Base-by-base conservation (phyloP, 1,284 basidiomycete species). In the Ceratobasidium sp. region DNA sequence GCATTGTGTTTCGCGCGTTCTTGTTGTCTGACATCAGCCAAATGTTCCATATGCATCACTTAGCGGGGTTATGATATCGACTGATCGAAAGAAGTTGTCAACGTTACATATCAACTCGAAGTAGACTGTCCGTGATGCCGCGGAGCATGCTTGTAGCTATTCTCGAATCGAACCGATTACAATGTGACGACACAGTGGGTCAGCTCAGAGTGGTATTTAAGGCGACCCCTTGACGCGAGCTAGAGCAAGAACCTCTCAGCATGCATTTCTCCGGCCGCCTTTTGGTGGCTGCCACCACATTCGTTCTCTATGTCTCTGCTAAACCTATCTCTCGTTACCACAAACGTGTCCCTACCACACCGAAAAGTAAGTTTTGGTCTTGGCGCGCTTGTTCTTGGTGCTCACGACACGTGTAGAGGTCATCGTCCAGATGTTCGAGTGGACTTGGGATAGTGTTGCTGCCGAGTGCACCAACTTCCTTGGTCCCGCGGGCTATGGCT, bases 401-500 rank as follows among this genome's bases (percentile, higher is more conserved):
- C 32, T 36, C 9, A 59, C n/a, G n/a, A 4, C 53, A 4, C 9
- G 30, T 41, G 12, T 70, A 79, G 80, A 79, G 16, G 85, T 87
- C 67, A 86, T 87, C 74, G 81, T 86, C n/a, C 85, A 87, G 77
- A 84, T 87, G 80, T 83, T 76, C 75, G 81, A 86, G 75, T 87
- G 86, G 86, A 82, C 75, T 28, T 87, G 86, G 85, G 82, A 83
- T 75, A 88, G 85, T 75, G 78, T 90, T 62, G 88, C 88, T 0
- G 77, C 84, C 1, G 89, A 91, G 79, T 91, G 89, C 79, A 86
- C 83, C 4, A 82, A 81, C 69, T 90, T 89, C 78, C 83, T 91
- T 64, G 89, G 89, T 0, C 88, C 89, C 5, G 85, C 86, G 28
- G 82, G 88, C 0, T 89, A 89, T 77, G 88, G 88, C 3, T 89